These are phyloP conservation scores for Zygosaccharomyces bailii DNA, from an alignment of 805 yeast genomes.

Conservation along the genomic window DNA sequence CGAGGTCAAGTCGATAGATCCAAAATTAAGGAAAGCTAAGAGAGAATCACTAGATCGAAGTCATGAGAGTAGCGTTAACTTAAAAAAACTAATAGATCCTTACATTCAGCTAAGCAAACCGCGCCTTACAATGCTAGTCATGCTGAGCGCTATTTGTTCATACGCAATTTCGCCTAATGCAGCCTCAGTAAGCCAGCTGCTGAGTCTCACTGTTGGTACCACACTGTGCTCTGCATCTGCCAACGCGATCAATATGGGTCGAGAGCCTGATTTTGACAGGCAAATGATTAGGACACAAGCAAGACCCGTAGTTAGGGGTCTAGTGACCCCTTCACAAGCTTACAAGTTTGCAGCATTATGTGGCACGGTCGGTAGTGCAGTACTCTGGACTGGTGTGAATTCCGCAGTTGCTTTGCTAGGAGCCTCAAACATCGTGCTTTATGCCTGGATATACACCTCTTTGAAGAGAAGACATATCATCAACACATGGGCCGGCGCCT, in stretches of 20 bases:
- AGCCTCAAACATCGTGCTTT: conserved; percentile 69
- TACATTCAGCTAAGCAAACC: conserved; percentile 89
- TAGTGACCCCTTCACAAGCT: conserved; percentile 72
- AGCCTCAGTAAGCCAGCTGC: conserved; percentile 65
- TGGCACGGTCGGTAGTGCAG: conserved; percentile 66
- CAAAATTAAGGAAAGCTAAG: conserved; percentile 13
- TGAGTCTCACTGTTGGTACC: conserved; percentile 79
- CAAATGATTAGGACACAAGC: conserved; percentile 84
- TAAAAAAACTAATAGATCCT: conserved; percentile 47
- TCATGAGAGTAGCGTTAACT: conserved; percentile 13
- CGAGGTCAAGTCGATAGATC: conserved; percentile 45
- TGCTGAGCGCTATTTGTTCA: conserved; percentile 87
- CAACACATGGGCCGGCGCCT: conserved; percentile 98
- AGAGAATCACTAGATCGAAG: conserved; percentile 9
- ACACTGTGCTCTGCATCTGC: conserved; percentile 89
- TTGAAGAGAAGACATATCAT: conserved; percentile 78
- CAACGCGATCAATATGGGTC: conserved; percentile 93
- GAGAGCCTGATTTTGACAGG: conserved; percentile 87
- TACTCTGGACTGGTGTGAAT: conserved; percentile 78
- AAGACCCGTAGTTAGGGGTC: conserved; percentile 87
- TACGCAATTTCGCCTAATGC: conserved; percentile 88
- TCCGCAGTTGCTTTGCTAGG: conserved; percentile 83
- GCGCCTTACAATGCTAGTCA: conserved; percentile 78
- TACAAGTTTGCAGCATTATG: conserved; percentile 70
- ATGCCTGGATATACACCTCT: conserved; percentile 89